phyloP scores from a whole-genome alignment of 1,139 yeast genomes.

The Yamadazyma mexicana region DNA sequence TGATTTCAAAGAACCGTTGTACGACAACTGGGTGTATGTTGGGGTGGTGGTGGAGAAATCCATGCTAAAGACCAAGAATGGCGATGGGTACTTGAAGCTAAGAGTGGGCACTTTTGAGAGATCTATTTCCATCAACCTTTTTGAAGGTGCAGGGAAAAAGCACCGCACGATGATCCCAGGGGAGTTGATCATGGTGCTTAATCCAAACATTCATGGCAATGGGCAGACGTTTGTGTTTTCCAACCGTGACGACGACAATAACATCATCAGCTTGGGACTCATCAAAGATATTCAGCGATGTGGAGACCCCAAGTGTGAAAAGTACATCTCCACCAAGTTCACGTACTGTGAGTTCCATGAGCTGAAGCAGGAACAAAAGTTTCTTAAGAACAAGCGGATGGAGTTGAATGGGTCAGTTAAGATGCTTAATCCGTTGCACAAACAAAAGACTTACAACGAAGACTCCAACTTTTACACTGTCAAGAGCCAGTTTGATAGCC shows the following conservation, averaged over 20 bases:
- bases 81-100: constrained; percentile 57
- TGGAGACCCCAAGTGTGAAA: constrained; percentile 45
- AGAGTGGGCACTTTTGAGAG: constrained; percentile 66
- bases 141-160: constrained; percentile 65
- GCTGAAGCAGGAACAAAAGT: constrained; percentile 14
- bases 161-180: constrained; percentile 78
- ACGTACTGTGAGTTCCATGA: constrained; percentile 18
- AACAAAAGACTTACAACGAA: constrained; percentile 26
- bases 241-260: constrained; percentile 50
- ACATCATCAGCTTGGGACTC: constrained; percentile 70
- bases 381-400: constrained; percentile 48
- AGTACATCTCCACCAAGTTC: constrained; percentile 11
- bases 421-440: constrained; percentile 31
- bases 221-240: constrained; percentile 56
- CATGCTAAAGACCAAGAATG: constrained; percentile 32
- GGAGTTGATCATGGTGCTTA: constrained; percentile 68
- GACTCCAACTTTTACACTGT: constrained; percentile 22
- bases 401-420: constrained; percentile 69
- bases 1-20: constrained; percentile 63
- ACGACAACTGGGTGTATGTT: constrained; percentile 71
- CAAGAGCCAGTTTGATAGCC: constrained; percentile 15
- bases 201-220: constrained; percentile 57
- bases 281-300: constrained; percentile 75
- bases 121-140: constrained; percentile 60
- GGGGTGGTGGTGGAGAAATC: constrained; percentile 67